Conservation (phyloP, 2,329 filamentous ascomycete genomes). For the Tricladium varicosporioides region DNA sequence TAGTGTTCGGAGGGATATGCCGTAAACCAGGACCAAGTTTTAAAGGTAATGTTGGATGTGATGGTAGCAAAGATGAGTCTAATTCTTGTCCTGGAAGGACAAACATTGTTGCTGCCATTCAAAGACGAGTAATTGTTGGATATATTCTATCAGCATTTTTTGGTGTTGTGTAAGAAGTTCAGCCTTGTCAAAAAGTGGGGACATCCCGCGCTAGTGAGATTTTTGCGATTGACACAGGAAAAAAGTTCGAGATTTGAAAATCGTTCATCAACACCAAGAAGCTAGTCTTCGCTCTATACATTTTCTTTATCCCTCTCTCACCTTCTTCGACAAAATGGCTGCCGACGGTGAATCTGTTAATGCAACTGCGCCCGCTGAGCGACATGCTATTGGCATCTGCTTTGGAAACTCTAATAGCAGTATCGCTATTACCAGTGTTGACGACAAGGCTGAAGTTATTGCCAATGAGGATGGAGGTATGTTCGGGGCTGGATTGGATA, state of each 20-base stretch:
- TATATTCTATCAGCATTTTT: neutral
- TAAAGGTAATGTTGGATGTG: slow-evolving; percentile 66
- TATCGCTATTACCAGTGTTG: slow-evolving; percentile 88
- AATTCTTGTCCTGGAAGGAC: slow-evolving; percentile 82
- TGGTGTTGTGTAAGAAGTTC: slow-evolving; percentile 15
- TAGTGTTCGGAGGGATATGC: slow-evolving; percentile 73
- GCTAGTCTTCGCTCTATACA: neutral
- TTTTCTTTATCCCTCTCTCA: neutral
- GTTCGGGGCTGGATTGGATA: slow-evolving; percentile 30
- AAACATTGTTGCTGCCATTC: slow-evolving; percentile 46
- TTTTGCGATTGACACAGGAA: slow-evolving; percentile 25
- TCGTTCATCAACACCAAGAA: slow-evolving; percentile 3
- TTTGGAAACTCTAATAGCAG: slow-evolving; percentile 99
- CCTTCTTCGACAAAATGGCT: slow-evolving; percentile 26
- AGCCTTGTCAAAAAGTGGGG: slow-evolving; percentile 31
- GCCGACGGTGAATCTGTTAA: slow-evolving; percentile 24
- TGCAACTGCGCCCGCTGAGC: slow-evolving; percentile 50
- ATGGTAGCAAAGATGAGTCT: slow-evolving; percentile 63
- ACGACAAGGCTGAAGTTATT: slow-evolving; percentile 96
- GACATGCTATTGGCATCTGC: slow-evolving; percentile 85
- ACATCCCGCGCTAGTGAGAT: slow-evolving; percentile 30
- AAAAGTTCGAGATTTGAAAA: slow-evolving; percentile 20
- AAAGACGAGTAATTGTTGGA: neutral
- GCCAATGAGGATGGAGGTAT: slow-evolving; percentile 96
- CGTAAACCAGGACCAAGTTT: slow-evolving; percentile 82